These are phyloP conservation scores for Pseudomonodictys pantanalensis DNA, from an alignment of 495 filamentous ascomycete species.

Conservation along the genomic window DNA sequence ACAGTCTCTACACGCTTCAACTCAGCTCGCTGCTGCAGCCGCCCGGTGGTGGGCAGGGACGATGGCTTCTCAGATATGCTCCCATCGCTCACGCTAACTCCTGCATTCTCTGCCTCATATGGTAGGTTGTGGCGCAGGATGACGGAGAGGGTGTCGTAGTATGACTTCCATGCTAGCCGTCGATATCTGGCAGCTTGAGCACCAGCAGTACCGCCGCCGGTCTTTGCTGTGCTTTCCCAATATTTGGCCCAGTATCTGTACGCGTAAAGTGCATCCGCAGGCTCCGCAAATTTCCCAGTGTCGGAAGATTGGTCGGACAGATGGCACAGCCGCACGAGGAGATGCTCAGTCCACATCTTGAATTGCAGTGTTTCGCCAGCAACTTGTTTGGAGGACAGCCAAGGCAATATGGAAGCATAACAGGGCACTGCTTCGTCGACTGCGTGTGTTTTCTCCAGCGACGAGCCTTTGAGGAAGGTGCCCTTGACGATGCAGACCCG, in stretches of 20 bases:
- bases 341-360: constrained; percentile 72
- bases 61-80: too few species aligned
- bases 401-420: constrained; percentile 61
- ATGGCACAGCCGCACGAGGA: constrained; percentile 69
- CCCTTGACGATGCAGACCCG: constrained; percentile 76
- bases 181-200: constrained; percentile 35
- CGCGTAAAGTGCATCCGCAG: constrained; percentile 50
- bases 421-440: constrained; percentile 58
- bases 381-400: constrained; percentile 48
- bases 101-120: constrained; percentile 21
- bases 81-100: too few species aligned
- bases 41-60: too few species aligned
- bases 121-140: constrained; percentile 55
- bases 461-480: constrained; percentile 65
- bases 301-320: constrained; percentile 56
- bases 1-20: constrained; percentile 69
- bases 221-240: constrained; percentile 44
- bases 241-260: constrained; percentile 64
- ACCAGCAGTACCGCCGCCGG: constrained; percentile 20
- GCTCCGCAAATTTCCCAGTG: constrained; percentile 39
- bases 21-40: constrained; percentile 65
- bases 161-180: constrained; percentile 70
- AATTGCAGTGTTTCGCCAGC: constrained; percentile 52
- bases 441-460: constrained; percentile 57
- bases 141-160: constrained; percentile 72